Evolutionary conservation across 495 filamentous ascomycete genomes (phyloP).

Genomic region (Haplographium delicatum): DNA sequence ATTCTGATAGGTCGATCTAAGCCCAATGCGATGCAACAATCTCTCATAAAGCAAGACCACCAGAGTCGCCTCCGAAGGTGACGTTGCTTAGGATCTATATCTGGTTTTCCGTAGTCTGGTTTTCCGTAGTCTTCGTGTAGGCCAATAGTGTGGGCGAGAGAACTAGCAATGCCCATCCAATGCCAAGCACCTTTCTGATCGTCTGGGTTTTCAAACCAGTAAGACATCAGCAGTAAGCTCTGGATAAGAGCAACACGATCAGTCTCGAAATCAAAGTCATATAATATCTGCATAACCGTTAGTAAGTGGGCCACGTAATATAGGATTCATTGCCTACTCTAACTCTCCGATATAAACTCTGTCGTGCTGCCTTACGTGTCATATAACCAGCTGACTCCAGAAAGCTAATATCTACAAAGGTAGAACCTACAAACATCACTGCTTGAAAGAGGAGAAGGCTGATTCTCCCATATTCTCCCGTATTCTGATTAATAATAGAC

Average conservation of each 20-base stretch:
- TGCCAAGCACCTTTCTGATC: slow-evolving; percentile 86
- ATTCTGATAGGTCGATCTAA: slow-evolving; percentile 83
- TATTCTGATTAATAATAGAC: neutral
- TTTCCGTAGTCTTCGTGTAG: no score
- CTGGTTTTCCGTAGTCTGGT: slow-evolving; percentile 66
- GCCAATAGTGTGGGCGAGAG: slow-evolving; percentile 71
- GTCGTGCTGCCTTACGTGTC: slow-evolving; percentile 64
- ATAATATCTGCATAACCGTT: slow-evolving; percentile 48
- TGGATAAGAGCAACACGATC: slow-evolving; percentile 71
- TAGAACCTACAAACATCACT: slow-evolving; percentile 15
- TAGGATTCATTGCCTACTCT: slow-evolving; percentile 40
- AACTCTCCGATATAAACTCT: slow-evolving; percentile 69
- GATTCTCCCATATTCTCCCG: slow-evolving; percentile 32
- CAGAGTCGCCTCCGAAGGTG: slow-evolving; percentile 82
- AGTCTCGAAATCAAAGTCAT: slow-evolving; percentile 75
- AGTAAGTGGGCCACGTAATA: slow-evolving; percentile 33
- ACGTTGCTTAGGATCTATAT: slow-evolving; percentile 60
- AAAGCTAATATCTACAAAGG: slow-evolving; percentile 59
- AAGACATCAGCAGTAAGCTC: slow-evolving; percentile 74
- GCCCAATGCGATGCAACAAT: slow-evolving; percentile 79
- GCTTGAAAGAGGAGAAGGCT: slow-evolving; percentile 51
- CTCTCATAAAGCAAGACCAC: slow-evolving; percentile 89
- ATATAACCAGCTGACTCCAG: slow-evolving; percentile 63
- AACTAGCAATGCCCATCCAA: slow-evolving; percentile 81
- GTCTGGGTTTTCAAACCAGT: slow-evolving; percentile 81